Evolutionary conservation across 495 filamentous ascomycete species (phyloP), one percentile per base, ranked within the genome.

Genomic region (Penicillium macrosclerotiorum): DNA sequence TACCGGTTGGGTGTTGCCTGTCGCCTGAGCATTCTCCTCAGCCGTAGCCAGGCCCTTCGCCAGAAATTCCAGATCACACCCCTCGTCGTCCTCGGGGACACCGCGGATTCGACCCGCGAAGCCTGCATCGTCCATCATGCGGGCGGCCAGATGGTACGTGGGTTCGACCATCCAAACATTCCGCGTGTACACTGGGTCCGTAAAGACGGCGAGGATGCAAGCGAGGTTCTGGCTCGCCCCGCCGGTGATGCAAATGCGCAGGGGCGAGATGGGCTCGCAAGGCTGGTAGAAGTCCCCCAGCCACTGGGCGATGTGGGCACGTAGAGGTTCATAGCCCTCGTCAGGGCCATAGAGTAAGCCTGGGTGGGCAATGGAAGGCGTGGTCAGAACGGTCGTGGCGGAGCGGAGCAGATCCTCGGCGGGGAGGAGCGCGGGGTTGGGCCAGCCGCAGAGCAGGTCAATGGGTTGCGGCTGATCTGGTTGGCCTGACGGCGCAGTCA

Each of bases 111-210:
- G 74, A 6, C 77, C 76, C 4, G 64, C 62, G 48, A 90, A 84
- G n/a, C 81, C 84, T 0, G 78, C 72, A 67, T 95, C 90, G 50
- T 86, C 81, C 56, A 96, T 88, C 26, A 93, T 85, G 5, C 81
- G 75, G 57, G 82, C 84, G 0, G 84, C 89, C 8, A 93, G 71
- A 57, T 83, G 85, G 55, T 95, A 96, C 14, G 84, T 83, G 23
- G 91, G 91, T 30, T 83, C 80, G 0, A 89, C 81, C 64, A 87
- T 72, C 84, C 89, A 95, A 17, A 94, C 79, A 53, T 75, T 79
- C 31, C 78, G 72, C 12, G 90, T 95, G 55, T 84, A 86, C 2
- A 71, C 60, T 0, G 89, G 86, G 57, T 94, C 90, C 0, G 89
- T 86, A 49, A 85, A 95, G 13, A 82, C 79, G 55, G 81, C 76